Evolutionary conservation across 345 rosid genomes (phyloP).

Genomic region (Ceriops tagal): DNA sequence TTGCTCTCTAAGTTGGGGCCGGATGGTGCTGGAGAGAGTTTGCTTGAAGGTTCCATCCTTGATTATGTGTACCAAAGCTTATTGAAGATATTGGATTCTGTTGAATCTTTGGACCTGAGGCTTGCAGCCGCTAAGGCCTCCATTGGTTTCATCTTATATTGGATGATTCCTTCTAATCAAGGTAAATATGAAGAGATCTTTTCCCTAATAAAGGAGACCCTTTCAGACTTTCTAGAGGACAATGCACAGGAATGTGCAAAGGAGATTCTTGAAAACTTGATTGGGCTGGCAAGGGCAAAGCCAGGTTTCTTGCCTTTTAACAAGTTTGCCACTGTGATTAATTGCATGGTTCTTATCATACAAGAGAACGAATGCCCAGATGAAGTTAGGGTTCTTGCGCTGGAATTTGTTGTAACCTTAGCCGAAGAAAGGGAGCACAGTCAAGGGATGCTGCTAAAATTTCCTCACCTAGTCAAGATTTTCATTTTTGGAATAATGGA

Average conservation of each 20-base stretch:
- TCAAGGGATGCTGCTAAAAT: no score
- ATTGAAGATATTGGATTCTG: not conserved
- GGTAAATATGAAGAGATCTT: not conserved
- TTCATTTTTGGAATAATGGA: not conserved
- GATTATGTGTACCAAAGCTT: not conserved
- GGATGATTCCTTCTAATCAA: no score
- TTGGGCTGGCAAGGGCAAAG: not conserved
- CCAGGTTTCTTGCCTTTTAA: not conserved
- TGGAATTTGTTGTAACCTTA: not conserved
- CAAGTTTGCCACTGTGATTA: not conserved
- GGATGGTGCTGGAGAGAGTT: not conserved
- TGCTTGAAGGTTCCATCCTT: not conserved
- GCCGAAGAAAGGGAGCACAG: not conserved
- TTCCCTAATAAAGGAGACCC: not conserved
- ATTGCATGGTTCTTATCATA: no score
- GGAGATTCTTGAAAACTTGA: constrained; percentile 2
- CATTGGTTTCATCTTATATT: not conserved
- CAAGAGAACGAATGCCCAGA: not conserved
- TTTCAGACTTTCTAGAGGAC: no score
- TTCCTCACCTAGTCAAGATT: not conserved
- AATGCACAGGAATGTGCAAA: not conserved
- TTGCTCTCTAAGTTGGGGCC: not conserved
- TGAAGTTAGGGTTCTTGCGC: not conserved
- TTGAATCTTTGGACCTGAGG: not conserved
- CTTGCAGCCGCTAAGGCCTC: constrained; percentile 4